phyloP scores from a whole-genome alignment of 345 rosid species.

The Arabidopsis suecica region DNA sequence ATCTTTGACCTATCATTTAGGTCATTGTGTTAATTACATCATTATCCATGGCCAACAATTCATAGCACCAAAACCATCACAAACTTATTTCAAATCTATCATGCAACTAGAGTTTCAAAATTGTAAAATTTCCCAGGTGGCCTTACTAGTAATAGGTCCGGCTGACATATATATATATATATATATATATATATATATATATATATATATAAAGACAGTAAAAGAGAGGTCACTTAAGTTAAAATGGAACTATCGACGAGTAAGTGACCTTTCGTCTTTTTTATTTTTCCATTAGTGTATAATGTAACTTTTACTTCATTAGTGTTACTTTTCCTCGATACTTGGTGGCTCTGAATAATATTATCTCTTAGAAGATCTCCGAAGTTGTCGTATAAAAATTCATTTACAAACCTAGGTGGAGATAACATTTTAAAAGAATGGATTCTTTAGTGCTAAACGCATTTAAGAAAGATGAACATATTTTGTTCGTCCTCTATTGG shows the following conservation, averaged over 20 bases:
- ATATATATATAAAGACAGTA: not conserved
- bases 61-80: no score
- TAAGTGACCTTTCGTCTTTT: slow-evolving; percentile 18
- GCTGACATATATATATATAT: no score
- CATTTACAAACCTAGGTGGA: not conserved
- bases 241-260: not conserved
- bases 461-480: slow-evolving; percentile 16
- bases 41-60: no score
- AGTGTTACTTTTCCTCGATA: slow-evolving; percentile 23
- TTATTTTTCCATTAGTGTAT: not conserved
- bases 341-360: slow-evolving; percentile 4
- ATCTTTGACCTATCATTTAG: no score
- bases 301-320: slow-evolving; percentile 2
- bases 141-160: no score
- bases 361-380: not conserved
- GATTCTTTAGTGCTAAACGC: slow-evolving; percentile 15
- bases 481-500: slow-evolving; percentile 4
- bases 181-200: not conserved
- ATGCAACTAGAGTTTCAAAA: no score
- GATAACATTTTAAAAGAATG: slow-evolving; percentile 26
- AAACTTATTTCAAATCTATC: no score
- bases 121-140: no score
- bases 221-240: slow-evolving; percentile 3
- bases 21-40: no score
- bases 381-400: not conserved